Base-by-base conservation (phyloP, 495 filamentous ascomycete genomes). In the Penicillium antarcticum region DNA sequence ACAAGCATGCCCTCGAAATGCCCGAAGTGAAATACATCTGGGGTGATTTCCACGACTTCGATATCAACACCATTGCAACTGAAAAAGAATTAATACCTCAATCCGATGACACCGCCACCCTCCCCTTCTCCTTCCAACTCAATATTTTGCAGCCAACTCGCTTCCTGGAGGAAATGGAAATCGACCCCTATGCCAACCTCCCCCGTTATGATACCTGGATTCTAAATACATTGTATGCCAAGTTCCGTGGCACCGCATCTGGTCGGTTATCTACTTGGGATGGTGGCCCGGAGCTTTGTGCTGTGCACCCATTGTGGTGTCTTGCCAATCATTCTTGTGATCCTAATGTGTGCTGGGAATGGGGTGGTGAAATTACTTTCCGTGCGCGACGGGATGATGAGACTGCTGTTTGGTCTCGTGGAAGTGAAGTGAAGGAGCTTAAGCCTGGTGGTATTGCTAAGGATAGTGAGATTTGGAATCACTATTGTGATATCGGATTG, bases 261-360 rank as follows among this genome's bases (percentile, higher is more conserved):
- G 94, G 90, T 3, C 76, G 90, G 6, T 80, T 94, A 47, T 86
- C 81, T 29, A 79, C 73, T 0, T 78, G 80, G 61, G 87, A 90
- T 57, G 81, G 90, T 14, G 76, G 86, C 16, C 90, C 89, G 0
- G 89, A 94, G 49, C 80, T 94, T 9, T 86, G 85, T 34, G 89
- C 89, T 24, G 87, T 88, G 41, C 86, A 89, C 65, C 82, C 84
- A 45, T 66, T 87, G 31, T 89, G 87, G 82, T 88, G 81, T 67
- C 66, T 89, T 33, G 92, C 92, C 12, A 98, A 98, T 53, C 95
- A 98, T 68, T 87, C 86, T 52, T 98, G 94, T 67, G 83, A 95
- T 65, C 94, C 94, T 10, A 96, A 95, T 70, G 89, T 97, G 40
- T 74, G 78, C 1, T 98, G 94, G 94, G 90, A 95, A 59, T 97